Base-by-base conservation (phyloP, 176 grass and related monocot genomes). In the Triticum monococcum region DNA sequence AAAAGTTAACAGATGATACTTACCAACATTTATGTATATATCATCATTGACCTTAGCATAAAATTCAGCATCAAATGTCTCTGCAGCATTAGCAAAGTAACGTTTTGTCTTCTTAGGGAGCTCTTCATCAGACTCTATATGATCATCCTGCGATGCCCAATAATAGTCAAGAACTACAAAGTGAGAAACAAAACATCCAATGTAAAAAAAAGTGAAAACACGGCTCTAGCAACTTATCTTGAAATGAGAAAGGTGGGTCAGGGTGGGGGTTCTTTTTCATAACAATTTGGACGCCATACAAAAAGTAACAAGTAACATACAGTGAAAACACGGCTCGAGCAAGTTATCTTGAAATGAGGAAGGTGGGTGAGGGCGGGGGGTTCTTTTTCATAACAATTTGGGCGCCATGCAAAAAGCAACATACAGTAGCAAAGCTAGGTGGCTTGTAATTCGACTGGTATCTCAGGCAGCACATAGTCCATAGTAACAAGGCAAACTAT, bases 1-100 rank as follows among this genome's bases (percentile, higher is more conserved):
- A 59, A 68, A 81, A 69, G 28, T 50, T 62, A 70, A 64, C 13
- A 56, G 10, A 72, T 80, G n/a, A 20, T 30, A 95, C 93, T 66
- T 94, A 99, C 94, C 97, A 77, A 96, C 92, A 65, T 99, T 96
- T 75, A 99, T 90, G 89, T 99, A 99, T 90, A 99, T 90, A 73
- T 96, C 94, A 85, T 96, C 97, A 85, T 99, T 96, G 84, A 96
- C 83, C 68, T 95, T 96, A 73, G 94, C 90, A 88, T 99, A 96
- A 80, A 99, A 99, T 83, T 92, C 92, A 75, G 97, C 94, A 96
- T 99, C 92, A 72, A 95, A 94, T 74, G 71, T 66, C 33, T 96
- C 94, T 83, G 94, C 88, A 64, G 94, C 90, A 85, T 93, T 90
- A 64, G 88, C 87, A 69, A 99, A 94, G 88, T 96, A 99, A 84